Evolutionary conservation across 2,329 filamentous ascomycete species (phyloP), one percentile per base, ranked within the genome.

Genomic region (Calonectria leucothoes): DNA sequence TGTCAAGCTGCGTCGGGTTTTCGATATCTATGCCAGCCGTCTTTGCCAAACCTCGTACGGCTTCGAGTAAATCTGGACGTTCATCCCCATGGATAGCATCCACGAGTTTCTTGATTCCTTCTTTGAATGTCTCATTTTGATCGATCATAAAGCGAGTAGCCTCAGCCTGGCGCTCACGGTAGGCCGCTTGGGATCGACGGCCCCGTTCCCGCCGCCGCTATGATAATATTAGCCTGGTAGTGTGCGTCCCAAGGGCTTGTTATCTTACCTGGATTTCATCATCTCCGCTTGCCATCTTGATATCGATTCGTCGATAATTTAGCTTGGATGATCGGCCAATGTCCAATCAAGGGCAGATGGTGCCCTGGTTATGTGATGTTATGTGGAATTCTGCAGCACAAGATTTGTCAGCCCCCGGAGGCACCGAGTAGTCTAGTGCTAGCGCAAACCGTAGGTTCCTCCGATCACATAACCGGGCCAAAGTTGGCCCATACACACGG

Each of bases 201-300:
- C 81, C 82, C 39, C 81, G 79, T 67, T 83, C 82, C 3, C 81
- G 79, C 25, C 82, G 80, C n/a, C 74, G 72, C 74, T 74, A 33
- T 2, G 23, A 11, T 25, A 7, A 23, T 10, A n/a, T 69, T 35
- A 66, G 72, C 37, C 35, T 5, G 14, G 25, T n/a, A 8, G n/a
- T 8, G 25, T 5, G 15, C 23, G 0, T 42, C 11, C 14, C 4
- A 1, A 15, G 4, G 29, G 5, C 35, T 15, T 23, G 25, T 12
- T 29, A 14, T 42, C 69, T 57, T 52, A 68, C 72, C 27, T 17
- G 35, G 2, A 74, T 29, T 17, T 74, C 72, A 17, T 66, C 65
- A 37, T 69, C 55, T 14, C 48, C 57, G 3, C 27, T 39, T 52
- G 37, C 12, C 20, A 66, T 69, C 0, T 31, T 27, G 5, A 39